These are phyloP conservation scores for Trichoderma aggressivum DNA, from an alignment of 2,329 filamentous ascomycete species.

Conservation along the genomic window DNA sequence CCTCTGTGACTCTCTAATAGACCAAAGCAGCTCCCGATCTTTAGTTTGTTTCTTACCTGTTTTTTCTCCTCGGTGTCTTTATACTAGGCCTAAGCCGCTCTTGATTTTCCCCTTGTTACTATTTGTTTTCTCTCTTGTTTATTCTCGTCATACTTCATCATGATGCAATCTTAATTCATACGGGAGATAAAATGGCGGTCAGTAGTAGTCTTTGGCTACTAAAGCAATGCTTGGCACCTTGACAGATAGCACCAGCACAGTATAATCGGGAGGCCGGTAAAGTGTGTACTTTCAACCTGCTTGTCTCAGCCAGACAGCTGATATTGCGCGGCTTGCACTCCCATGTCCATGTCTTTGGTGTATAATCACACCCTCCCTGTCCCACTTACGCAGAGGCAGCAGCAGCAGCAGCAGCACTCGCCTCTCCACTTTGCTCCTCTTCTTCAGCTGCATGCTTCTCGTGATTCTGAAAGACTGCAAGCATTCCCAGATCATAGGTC, in stretches of 20 bases:
- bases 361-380: not conserved
- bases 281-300: not conserved
- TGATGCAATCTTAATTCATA: not conserved
- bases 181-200: not conserved
- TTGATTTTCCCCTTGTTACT: not conserved
- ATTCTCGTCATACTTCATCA: not conserved
- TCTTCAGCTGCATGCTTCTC: slow-evolving; percentile 12
- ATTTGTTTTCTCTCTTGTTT: not conserved
- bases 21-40: too few species aligned
- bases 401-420: not conserved
- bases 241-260: not conserved
- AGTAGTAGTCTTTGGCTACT: not conserved
- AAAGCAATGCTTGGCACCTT: not conserved
- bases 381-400: not conserved
- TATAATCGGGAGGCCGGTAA: not conserved
- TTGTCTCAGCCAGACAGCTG: not conserved
- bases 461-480: slow-evolving; percentile 33
- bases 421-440: not conserved
- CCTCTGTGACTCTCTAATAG: too few species aligned
- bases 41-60: too few species aligned
- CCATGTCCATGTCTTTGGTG: not conserved
- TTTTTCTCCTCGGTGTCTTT: not conserved
- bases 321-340: not conserved
- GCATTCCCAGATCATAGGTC: slow-evolving; percentile 56
- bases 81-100: not conserved